Base-by-base conservation (phyloP, 371 early-diverging fungal genomes). In the Mucor sp. region DNA sequence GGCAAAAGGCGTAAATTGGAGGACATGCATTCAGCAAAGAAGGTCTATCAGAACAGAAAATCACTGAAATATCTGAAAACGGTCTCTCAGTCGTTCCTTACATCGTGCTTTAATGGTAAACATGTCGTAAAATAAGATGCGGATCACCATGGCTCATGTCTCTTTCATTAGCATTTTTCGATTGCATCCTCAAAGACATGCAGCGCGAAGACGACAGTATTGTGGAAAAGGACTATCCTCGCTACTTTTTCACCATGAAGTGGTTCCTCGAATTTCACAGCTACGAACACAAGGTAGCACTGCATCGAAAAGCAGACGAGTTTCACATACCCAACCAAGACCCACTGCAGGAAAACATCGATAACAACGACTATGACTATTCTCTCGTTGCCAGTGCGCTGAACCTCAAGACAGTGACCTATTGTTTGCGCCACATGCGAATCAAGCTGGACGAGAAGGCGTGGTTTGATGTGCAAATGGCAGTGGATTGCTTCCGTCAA, bases 91-190 rank as follows among this genome's bases (percentile, higher is more conserved):
- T 73, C 77, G 0, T 82, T 93, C 60, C 35, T 91, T 58, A 84
- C 82, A 63, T 75, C 80, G 30, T 79, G 87, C 56, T 92, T 90
- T 70, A 91, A 92, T 77, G 76, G 88, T 89, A 85, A 66, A 69
- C 33, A 21, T 8, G 12, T 25, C n/a, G 35, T 39, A 1, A 8
- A 3, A 3, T 4, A 41, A 43, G 55, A 27, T 8, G n/a, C 32
- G 23, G 41, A 60, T 23, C 4, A 27, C 12, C 25, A 53, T 44
- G 6, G 19, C 44, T 44, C 44, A 44, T n/a, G n/a, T 44, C 19
- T 6, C 30, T 6, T 30, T 44, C 32, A 23, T 30, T 68, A 90
- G 91, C 85, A 7, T 74, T 93, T 33, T 85, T 86, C 63, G 50
- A 57, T 3, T 85, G 88, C 0, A 70, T 90, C 0, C 72, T 86